A percentile compares a stretch with the other conserved stretches of the same genome.
These are phyloP conservation scores for Aspergillus bombycis DNA, from an alignment of 2,329 filamentous ascomycete species.

Conservation along the genomic window DNA sequence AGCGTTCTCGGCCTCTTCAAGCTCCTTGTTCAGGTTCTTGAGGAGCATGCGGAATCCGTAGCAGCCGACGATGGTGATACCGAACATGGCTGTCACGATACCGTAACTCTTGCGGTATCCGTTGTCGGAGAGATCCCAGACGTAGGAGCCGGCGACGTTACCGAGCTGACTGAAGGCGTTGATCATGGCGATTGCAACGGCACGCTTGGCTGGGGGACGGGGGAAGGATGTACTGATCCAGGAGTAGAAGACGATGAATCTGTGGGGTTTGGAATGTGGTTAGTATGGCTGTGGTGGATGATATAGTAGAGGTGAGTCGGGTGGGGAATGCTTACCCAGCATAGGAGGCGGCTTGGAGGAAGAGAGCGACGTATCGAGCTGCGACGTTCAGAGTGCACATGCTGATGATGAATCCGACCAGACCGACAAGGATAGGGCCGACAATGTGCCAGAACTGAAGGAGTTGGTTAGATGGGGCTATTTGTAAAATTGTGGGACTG, in stretches of 20 bases:
- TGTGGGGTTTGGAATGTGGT: background rate
- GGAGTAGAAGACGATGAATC: slow-evolving; percentile 62
- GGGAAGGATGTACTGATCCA: slow-evolving; percentile 80
- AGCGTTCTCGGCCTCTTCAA: slow-evolving; percentile 49
- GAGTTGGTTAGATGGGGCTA: background rate
- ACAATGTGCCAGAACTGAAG: background rate
- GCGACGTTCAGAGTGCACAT: slow-evolving; percentile 63
- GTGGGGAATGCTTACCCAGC: slow-evolving; percentile 53
- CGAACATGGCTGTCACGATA: slow-evolving; percentile 64
- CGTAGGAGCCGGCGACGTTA: slow-evolving; percentile 65
- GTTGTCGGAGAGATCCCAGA: slow-evolving; percentile 63
- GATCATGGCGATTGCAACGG: slow-evolving; percentile 73
- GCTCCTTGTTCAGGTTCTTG: slow-evolving; percentile 63
- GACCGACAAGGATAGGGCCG: slow-evolving; percentile 48
- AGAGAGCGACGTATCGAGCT: slow-evolving; percentile 70
- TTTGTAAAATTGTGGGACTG: background rate
- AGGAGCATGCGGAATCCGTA: background rate
- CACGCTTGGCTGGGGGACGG: slow-evolving; percentile 74
- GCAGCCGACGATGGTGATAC: slow-evolving; percentile 61
- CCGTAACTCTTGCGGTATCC: slow-evolving; percentile 67
- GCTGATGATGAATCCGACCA: slow-evolving; percentile 69
- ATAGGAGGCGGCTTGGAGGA: slow-evolving; percentile 71
- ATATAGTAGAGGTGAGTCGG: background rate
- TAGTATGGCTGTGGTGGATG: background rate
- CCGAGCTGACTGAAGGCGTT: slow-evolving; percentile 58